These are phyloP conservation scores for Penicillium sp. DNA, from an alignment of 2,329 filamentous ascomycete genomes.

Conservation along the genomic window DNA sequence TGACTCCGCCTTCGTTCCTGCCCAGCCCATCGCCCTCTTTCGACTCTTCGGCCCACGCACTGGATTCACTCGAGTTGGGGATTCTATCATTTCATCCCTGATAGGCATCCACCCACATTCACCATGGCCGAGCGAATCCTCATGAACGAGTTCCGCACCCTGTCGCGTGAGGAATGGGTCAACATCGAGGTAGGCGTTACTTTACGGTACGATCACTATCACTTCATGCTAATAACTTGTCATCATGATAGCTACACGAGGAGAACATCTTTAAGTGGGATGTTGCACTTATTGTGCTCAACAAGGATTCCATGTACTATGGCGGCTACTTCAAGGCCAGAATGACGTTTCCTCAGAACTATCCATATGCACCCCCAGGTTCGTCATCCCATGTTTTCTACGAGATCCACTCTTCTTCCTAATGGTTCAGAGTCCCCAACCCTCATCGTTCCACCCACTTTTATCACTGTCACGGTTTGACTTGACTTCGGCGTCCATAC, in stretches of 20 bases:
- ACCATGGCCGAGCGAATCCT: slow-evolving; percentile 75
- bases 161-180: slow-evolving; percentile 92
- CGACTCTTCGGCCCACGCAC: background rate
- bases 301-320: slow-evolving; percentile 88
- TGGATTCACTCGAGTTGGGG: background rate
- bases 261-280: slow-evolving; percentile 88
- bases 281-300: slow-evolving; percentile 88
- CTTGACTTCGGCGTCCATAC: background rate
- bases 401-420: background rate
- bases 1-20: background rate
- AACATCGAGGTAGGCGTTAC: slow-evolving; percentile 73
- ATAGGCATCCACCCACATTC: background rate
- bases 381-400: slow-evolving; percentile 29
- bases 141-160: slow-evolving; percentile 83
- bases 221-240: slow-evolving; percentile 7
- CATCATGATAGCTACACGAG: slow-evolving; percentile 66
- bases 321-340: slow-evolving; percentile 91
- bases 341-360: slow-evolving; percentile 86
- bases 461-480: background rate
- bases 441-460: background rate
- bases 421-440: too few species aligned
- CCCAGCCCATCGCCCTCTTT: background rate
- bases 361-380: slow-evolving; percentile 84
- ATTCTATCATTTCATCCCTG: background rate
- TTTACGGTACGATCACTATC: slow-evolving; percentile 5